Conservation (phyloP, 805 yeast genomes). For the Pichia cabralensis region DNA sequence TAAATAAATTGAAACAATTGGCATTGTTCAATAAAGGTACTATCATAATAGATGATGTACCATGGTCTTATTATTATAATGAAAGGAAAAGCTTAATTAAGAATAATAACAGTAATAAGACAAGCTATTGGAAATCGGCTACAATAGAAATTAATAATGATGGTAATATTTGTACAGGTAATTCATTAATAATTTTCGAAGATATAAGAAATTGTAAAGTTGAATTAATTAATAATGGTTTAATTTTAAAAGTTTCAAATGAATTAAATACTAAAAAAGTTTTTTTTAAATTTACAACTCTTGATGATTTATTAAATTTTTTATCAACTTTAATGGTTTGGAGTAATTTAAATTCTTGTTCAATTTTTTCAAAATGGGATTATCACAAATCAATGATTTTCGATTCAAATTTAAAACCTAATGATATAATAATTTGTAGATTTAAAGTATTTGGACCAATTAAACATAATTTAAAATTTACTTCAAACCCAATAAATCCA, state of each 20-base stretch:
- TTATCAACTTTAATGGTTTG: slow-evolving; percentile 36
- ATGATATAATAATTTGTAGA: slow-evolving; percentile 46
- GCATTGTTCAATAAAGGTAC: neutral
- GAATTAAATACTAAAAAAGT: slow-evolving; percentile 22
- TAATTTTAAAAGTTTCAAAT: slow-evolving; percentile 32
- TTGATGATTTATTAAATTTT: slow-evolving; percentile 30
- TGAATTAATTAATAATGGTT: slow-evolving; percentile 12
- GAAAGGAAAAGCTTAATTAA: neutral
- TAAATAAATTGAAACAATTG: neutral
- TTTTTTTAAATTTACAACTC: slow-evolving; percentile 23
- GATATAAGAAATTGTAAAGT: slow-evolving; percentile 23
- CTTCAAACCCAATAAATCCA: slow-evolving; percentile 10
- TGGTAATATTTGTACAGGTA: neutral
- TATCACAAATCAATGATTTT: slow-evolving; percentile 24
- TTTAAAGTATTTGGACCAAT: slow-evolving; percentile 59
- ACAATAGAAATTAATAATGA: neutral
- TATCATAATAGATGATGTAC: neutral
- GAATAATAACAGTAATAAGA: too few relatives aligned
- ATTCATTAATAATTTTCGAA: slow-evolving; percentile 13
- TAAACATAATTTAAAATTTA: slow-evolving; percentile 31
- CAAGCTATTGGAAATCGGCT: neutral
- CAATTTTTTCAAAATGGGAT: slow-evolving; percentile 40
- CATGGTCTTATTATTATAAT: neutral
- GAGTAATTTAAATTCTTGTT: slow-evolving; percentile 39
- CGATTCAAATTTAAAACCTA: slow-evolving; percentile 15